A percentile compares a stretch with the other conserved stretches of the same genome.
phyloP scores from a whole-genome alignment of 768 basidiomycete species.

The Calocybe gangraenosa region DNA sequence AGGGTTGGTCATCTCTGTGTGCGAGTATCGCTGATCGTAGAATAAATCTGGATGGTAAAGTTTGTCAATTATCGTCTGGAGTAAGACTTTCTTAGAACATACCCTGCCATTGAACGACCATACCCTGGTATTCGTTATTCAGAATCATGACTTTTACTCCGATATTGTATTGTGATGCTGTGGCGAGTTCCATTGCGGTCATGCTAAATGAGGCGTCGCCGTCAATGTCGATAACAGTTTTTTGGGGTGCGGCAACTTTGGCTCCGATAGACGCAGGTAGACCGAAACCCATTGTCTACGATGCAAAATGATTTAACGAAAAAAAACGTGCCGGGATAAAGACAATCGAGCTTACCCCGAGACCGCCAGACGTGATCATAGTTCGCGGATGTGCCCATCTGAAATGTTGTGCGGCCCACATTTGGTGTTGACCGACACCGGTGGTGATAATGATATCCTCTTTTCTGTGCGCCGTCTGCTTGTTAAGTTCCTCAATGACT shows the following conservation, averaged over 20 bases:
- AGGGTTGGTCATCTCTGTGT: conserved; percentile 94
- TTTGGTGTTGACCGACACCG: conserved; percentile 98
- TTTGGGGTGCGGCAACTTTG: conserved; percentile 92
- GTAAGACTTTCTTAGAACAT: neutral
- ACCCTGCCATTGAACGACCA: conserved; percentile 99
- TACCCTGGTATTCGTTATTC: conserved; percentile 98
- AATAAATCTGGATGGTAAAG: conserved; percentile 73
- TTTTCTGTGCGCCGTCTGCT: conserved; percentile 73
- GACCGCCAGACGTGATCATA: conserved; percentile 91
- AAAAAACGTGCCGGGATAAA: conserved; percentile 3
- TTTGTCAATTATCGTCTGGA: neutral
- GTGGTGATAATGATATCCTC: conserved; percentile 86
- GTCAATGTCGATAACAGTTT: conserved; percentile 93
- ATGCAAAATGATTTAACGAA: no score
- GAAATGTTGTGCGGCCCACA: conserved; percentile 98
- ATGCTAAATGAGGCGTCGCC: conserved; percentile 99
- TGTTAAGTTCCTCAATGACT: conserved; percentile 89
- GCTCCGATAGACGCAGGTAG: conserved; percentile 93
- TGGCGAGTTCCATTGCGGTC: conserved; percentile 99
- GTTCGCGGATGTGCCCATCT: conserved; percentile 85
- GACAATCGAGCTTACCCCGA: conserved; percentile 62
- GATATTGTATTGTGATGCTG: conserved; percentile 86
- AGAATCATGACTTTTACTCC: conserved; percentile 92
- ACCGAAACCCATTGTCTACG: conserved; percentile 97
- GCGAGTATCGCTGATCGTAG: conserved; percentile 95